Evolutionary conservation across 2,329 filamentous ascomycete species (phyloP), one percentile per base, ranked within the genome.

Genomic region (Sclerotinia sclerotiorum): DNA sequence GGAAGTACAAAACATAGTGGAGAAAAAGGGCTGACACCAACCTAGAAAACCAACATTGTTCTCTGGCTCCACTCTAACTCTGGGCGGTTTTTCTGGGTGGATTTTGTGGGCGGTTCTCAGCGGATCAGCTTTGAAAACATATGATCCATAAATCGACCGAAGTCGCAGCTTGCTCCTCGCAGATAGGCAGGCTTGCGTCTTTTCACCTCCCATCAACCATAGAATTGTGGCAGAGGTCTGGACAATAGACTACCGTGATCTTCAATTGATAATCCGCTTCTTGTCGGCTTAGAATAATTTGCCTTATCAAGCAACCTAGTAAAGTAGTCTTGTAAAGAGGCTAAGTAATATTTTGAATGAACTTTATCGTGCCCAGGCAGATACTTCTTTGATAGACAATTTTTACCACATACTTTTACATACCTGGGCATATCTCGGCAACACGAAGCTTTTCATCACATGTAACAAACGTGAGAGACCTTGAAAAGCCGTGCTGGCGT

Each of bases 1-100:
- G 13, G 29, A 62, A n/a, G 46, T 24, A 35, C n/a, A 62, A 35
- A 62, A 62, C 46, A 27, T 35, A 62, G 60, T 51, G 60, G 60
- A 32, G 46, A 27, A 63, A 63, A 42, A 52, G 46, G 60, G 60
- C 46, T 63, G 60, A 63, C 32, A 51, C 60, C 60, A 27, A 39
- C 21, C 60, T 51, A 51, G 46, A 62, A 62, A 24, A 24, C 29
- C 60, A 62, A 49, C 27, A 62, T 39, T 51, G 46, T 51, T 51
- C 46, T 51, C 29, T 60, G 60, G 29, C 46, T 62, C 60, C 60
- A 62, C 60, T 62, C 8, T 39, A 17, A 6, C 46, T 62, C n/a
- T 39, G n/a, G 44, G 58, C 46, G 44, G 58, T 39, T 39, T 49
- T 19, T n/a, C 4, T 51, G n/a, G 44, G 58, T 44, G 58, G 58